Evolutionary conservation across 352 stramenopile species (phyloP).

Genomic region (Pythium folliculosum): DNA sequence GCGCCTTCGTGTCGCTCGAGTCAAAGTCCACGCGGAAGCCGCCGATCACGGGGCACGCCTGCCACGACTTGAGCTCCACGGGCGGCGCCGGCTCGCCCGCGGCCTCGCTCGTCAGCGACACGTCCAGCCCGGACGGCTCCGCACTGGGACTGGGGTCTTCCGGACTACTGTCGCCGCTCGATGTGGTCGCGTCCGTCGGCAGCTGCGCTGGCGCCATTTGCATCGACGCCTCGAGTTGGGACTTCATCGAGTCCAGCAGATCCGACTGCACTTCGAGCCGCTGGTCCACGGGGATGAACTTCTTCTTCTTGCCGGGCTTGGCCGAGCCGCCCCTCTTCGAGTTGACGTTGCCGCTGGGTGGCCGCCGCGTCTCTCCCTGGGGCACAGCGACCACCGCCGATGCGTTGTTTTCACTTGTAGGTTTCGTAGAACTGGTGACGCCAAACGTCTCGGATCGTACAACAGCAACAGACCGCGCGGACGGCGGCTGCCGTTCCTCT

Average conservation of each 20-base stretch:
- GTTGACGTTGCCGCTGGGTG: slow-evolving; percentile 34
- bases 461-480: slow-evolving; percentile 14
- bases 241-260: slow-evolving; percentile 70
- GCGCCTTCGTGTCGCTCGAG: slow-evolving; percentile 74
- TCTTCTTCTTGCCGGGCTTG: slow-evolving; percentile 40
- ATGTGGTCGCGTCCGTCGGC: neutral
- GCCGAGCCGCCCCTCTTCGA: slow-evolving; percentile 27
- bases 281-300: slow-evolving; percentile 43
- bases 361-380: slow-evolving; percentile 21
- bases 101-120: slow-evolving; percentile 7
- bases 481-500: slow-evolving; percentile 18
- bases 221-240: slow-evolving; percentile 61
- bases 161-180: slow-evolving; percentile 11
- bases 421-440: neutral
- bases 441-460: slow-evolving; percentile 22
- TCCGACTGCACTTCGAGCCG: slow-evolving; percentile 62
- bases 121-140: slow-evolving; percentile 6
- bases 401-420: slow-evolving; percentile 1
- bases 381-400: neutral
- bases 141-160: neutral
- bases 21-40: slow-evolving; percentile 65
- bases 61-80: slow-evolving; percentile 48
- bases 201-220: slow-evolving; percentile 5
- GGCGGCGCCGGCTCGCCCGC: slow-evolving; percentile 14
- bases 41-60: slow-evolving; percentile 44